Conservation (phyloP, 1,284 basidiomycete genomes). For the Inonotus hispidus region DNA sequence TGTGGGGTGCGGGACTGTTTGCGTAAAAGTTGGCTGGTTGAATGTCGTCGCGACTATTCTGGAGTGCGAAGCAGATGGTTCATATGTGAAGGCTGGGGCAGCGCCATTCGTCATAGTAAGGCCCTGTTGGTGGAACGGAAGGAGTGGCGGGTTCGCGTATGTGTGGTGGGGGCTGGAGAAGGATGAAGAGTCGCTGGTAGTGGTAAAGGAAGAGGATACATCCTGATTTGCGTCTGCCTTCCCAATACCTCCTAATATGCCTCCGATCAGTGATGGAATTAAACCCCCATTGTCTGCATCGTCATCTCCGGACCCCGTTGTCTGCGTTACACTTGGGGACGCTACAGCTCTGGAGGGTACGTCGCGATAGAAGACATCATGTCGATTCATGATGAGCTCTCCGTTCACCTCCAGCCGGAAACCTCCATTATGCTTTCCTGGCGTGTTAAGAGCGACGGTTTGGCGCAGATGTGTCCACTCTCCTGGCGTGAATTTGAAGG, state of each 20-base stretch:
- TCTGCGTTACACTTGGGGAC: conserved; percentile 12
- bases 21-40: neutral
- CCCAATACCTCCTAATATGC: neutral
- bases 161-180: neutral
- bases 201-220: neutral
- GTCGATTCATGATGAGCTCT: conserved; percentile 40
- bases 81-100: neutral
- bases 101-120: neutral
- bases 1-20: conserved; percentile 1
- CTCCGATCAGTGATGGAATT: conserved; percentile 4
- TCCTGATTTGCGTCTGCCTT: neutral
- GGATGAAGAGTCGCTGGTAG: neutral
- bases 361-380: conserved; percentile 58
- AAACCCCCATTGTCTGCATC: conserved; percentile 6
- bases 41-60: neutral
- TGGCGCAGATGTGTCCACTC: conserved; percentile 65
- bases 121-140: neutral
- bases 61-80: neutral
- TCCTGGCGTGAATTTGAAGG: conserved; percentile 60
- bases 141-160: neutral
- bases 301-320: neutral
- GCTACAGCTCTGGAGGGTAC: conserved; percentile 23
- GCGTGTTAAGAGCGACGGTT: conserved; percentile 64
- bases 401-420: conserved; percentile 32
- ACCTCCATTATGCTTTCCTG: conserved; percentile 48